phyloP scores from a whole-genome alignment of 2,329 filamentous ascomycete species.

The Alternaria ventricosa region DNA sequence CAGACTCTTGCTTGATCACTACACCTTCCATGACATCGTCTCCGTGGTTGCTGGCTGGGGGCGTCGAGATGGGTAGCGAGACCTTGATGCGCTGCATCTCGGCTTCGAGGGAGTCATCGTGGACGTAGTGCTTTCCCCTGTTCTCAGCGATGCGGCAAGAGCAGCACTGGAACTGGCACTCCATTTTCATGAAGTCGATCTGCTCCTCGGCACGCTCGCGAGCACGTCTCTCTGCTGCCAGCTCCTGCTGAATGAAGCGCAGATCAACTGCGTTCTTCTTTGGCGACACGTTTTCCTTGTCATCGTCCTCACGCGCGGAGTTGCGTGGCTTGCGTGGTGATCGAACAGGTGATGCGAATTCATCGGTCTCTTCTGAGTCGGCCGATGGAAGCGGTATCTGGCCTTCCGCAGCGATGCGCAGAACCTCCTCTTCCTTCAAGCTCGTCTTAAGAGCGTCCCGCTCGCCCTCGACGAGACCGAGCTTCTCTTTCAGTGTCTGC shows the following conservation, averaged over 20 bases:
- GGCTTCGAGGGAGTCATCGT: conserved; percentile 44
- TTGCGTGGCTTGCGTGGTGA: conserved; percentile 54
- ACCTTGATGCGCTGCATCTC: conserved; percentile 50
- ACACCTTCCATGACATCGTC: conserved; percentile 46
- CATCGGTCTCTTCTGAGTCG: conserved; percentile 62
- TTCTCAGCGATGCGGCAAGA: conserved; percentile 58
- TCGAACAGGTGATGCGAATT: conserved; percentile 68
- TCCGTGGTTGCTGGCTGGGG: conserved; percentile 68
- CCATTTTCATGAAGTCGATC: conserved; percentile 76
- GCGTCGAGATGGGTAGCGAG: conserved; percentile 63
- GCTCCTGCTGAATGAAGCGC: conserved; percentile 58
- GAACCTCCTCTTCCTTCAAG: conserved; percentile 75
- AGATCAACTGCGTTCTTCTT: conserved; percentile 55
- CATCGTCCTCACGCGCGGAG: conserved; percentile 50
- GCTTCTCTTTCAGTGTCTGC: conserved; percentile 66
- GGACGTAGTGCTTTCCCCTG: conserved; percentile 48
- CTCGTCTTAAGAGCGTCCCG: conserved; percentile 75
- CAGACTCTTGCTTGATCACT: conserved; percentile 28
- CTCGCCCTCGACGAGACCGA: conserved; percentile 74
- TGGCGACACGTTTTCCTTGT: conserved; percentile 56
- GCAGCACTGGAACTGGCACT: conserved; percentile 74
- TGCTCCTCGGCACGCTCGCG: conserved; percentile 74
- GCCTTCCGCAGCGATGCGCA: conserved; percentile 74
- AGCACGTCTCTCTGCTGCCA: conserved; percentile 61
- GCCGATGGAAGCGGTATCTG: conserved; percentile 67